Evolutionary conservation across 176 grass and related monocot species (phyloP).

Genomic region (Oryza brachyantha): DNA sequence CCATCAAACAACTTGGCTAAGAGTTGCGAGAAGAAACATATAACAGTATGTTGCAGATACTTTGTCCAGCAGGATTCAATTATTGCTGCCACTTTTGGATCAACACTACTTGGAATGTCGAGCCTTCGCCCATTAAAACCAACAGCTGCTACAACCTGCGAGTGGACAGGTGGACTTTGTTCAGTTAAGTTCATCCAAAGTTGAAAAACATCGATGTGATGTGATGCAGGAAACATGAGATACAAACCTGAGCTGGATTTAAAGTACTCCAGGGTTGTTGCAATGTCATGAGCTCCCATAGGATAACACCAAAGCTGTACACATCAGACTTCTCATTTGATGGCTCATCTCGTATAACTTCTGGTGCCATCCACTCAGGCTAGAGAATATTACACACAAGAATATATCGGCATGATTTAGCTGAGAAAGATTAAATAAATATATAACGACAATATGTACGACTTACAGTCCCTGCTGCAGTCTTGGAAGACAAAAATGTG

Average conservation of each 20-base stretch:
- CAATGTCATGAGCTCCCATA: conserved; percentile 93
- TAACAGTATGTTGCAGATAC: conserved; percentile 46
- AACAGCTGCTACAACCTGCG: conserved; percentile 80
- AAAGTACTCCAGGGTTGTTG: conserved; percentile 83
- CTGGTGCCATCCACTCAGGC: conserved; percentile 96
- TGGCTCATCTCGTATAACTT: conserved; percentile 68
- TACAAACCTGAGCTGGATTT: conserved; percentile 63
- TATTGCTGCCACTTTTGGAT: conserved; percentile 55
- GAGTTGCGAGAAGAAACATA: conserved; percentile 9
- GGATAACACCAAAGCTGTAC: conserved; percentile 77
- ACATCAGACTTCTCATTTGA: conserved; percentile 95
- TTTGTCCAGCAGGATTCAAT: conserved; percentile 82
- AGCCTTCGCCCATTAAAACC: conserved; percentile 70
- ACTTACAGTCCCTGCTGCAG: conserved; percentile 83
- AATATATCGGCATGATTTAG: neutral
- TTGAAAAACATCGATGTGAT: neutral
- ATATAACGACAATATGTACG: neutral
- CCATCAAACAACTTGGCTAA: conserved; percentile 4
- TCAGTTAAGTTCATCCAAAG: neutral
- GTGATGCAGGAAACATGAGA: conserved; percentile 21
- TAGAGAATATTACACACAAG: conserved; percentile 27
- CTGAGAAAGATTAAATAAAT: neutral
- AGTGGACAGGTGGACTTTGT: neutral
- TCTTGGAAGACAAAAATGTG: conserved; percentile 83
- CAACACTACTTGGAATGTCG: conserved; percentile 55